These are phyloP conservation scores for Trichoderma aggressivum DNA, from an alignment of 2,329 filamentous ascomycete species.

Conservation along the genomic window DNA sequence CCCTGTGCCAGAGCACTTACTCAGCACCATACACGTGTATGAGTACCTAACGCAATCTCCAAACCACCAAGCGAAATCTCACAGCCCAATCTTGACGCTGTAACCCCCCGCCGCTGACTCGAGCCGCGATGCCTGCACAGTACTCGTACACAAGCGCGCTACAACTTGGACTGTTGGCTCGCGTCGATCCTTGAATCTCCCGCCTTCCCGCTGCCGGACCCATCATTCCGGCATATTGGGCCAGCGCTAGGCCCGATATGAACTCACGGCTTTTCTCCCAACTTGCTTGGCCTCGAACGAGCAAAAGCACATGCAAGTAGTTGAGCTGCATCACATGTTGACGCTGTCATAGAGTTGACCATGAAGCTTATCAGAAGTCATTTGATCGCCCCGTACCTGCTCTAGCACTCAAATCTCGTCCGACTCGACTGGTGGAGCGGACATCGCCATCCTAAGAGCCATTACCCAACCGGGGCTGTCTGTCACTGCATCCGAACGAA, in stretches of 20 bases:
- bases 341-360: neutral
- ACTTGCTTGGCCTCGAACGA: neutral
- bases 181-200: constrained; percentile 11
- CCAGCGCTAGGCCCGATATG: constrained; percentile 9
- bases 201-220: constrained; percentile 10
- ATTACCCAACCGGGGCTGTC: neutral
- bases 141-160: neutral
- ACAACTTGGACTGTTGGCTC: neutral
- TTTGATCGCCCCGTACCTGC: neutral
- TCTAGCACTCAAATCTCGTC: neutral
- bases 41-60: neutral
- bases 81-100: neutral
- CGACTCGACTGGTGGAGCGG: neutral
- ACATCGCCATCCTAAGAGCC: neutral
- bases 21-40: neutral
- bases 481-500: neutral
- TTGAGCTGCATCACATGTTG: neutral
- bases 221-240: constrained; percentile 9
- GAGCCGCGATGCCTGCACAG: neutral
- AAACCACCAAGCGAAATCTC: neutral
- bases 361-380: neutral
- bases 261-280: neutral
- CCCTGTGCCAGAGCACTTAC: neutral
- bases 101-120: neutral
- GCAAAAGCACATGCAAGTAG: neutral